Evolutionary conservation across 805 yeast genomes (phyloP).

Genomic region (Candida germanica): DNA sequence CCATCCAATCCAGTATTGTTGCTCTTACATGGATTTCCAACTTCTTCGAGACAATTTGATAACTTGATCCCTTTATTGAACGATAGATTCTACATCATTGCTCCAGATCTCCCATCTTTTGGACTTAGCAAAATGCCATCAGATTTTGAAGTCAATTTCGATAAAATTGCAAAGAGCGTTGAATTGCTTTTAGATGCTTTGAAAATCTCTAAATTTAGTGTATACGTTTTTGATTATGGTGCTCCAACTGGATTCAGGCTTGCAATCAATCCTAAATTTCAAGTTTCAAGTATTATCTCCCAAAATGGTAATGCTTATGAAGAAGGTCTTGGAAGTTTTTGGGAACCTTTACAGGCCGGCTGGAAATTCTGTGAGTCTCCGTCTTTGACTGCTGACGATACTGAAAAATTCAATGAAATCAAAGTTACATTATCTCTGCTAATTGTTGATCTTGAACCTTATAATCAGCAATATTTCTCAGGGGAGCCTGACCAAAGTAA

Average conservation of each 20-base stretch:
- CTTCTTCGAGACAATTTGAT: conserved; percentile 40
- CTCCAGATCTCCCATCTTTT: conserved; percentile 46
- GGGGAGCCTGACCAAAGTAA: conserved; percentile 23
- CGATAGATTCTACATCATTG: conserved; percentile 34
- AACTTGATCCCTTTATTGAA: conserved; percentile 35
- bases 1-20: conserved; percentile 27
- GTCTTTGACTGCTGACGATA: conserved; percentile 6
- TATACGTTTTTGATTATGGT: conserved; percentile 45
- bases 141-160: conserved; percentile 28
- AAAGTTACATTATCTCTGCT: conserved; percentile 15
- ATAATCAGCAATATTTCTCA: conserved; percentile 25
- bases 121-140: conserved; percentile 34
- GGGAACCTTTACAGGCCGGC: conserved; percentile 32
- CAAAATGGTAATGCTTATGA: conserved; percentile 47
- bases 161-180: conserved; percentile 26
- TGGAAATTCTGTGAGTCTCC: conserved; percentile 26
- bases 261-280: conserved; percentile 29
- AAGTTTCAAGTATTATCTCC: conserved; percentile 28
- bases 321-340: conserved; percentile 39
- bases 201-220: conserved; percentile 22
- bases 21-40: conserved; percentile 44
- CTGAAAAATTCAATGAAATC: conserved; percentile 11
- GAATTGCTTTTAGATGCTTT: conserved; percentile 25
- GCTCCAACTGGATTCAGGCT: conserved; percentile 41
- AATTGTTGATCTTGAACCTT: conserved; percentile 8